Percentiles rank a stretch among this genome's conserved stretches.
These are phyloP conservation scores for Chlamydomonas urium DNA, from an alignment of 139 green algal genomes.

Conservation along the genomic window DNA sequence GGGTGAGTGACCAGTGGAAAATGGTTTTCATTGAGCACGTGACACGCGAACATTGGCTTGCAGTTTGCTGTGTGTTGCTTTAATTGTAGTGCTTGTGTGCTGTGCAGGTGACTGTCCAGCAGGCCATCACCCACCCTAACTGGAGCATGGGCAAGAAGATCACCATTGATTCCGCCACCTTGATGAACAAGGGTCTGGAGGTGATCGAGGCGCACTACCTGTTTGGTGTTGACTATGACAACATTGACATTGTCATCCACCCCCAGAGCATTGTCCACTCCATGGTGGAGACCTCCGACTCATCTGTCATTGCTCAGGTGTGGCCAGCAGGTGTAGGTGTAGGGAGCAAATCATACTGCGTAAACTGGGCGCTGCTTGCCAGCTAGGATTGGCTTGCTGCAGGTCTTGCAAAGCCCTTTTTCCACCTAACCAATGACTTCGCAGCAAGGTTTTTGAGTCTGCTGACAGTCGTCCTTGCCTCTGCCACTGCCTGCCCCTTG, in stretches of 20 bases:
- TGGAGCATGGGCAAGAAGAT: constrained; percentile 98
- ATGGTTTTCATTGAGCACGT: no score
- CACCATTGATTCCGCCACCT: constrained; percentile 92
- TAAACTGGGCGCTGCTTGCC: no score
- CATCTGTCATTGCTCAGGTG: constrained; percentile 90
- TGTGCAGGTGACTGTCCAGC: constrained; percentile 45
- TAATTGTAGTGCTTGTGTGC: not conserved
- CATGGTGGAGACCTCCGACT: constrained; percentile 97
- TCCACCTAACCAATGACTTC: no score
- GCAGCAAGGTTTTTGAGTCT: no score
- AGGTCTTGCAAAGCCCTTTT: no score
- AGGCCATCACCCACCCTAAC: constrained; percentile 82
- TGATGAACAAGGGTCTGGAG: constrained; percentile 96
- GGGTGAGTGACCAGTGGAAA: no score
- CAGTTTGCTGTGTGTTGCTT: no score
- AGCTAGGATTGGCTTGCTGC: no score
- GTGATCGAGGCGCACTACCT: constrained; percentile 90
- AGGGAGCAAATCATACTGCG: not conserved
- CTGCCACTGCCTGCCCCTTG: no score
- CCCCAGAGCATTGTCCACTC: constrained; percentile 99
- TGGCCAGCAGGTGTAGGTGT: not conserved
- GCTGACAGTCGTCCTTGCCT: no score
- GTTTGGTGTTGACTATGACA: constrained; percentile 92
- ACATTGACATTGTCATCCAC: constrained; percentile 99
- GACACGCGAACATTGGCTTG: no score